Percentiles rank a stretch among this genome's conserved stretches.
These are phyloP conservation scores for Gaultheria prostrata DNA, from an alignment of 148 eudicot genomes.

Conservation along the genomic window DNA sequence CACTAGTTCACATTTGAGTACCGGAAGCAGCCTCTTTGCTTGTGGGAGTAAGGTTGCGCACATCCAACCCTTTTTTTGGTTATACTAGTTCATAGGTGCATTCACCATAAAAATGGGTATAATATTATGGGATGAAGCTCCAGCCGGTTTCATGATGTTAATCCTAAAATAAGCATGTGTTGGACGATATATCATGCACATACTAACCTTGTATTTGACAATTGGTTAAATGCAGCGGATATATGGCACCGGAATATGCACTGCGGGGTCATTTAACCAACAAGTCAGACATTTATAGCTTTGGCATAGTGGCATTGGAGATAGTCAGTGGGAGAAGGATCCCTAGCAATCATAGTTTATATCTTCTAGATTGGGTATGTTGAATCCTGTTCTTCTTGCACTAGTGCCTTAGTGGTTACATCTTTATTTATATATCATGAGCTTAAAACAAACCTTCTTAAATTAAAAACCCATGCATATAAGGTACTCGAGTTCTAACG, in stretches of 20 bases:
- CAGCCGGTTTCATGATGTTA: no score
- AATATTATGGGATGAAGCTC: no score
- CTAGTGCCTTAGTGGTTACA: neutral
- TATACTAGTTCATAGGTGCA: no score
- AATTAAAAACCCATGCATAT: neutral
- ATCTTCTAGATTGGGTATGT: constrained; percentile 42
- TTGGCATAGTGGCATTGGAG: constrained; percentile 38
- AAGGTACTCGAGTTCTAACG: neutral
- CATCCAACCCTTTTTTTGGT: no score
- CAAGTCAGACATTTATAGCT: constrained; percentile 47
- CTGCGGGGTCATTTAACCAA: constrained; percentile 43
- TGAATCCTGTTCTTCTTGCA: neutral
- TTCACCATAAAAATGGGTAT: no score
- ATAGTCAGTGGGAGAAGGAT: constrained; percentile 40
- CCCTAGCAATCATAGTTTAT: constrained; percentile 24
- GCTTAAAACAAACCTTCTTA: neutral
- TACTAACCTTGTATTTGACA: neutral
- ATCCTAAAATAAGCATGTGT: neutral
- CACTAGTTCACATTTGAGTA: no score
- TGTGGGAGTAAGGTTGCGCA: no score
- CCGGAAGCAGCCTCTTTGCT: no score
- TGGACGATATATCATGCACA: neutral
- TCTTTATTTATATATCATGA: neutral
- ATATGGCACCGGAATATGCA: constrained; percentile 22
- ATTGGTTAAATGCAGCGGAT: constrained; percentile 35